Evolutionary conservation across 305 asterid species (phyloP).

Genomic region (Solanum hybrid): DNA sequence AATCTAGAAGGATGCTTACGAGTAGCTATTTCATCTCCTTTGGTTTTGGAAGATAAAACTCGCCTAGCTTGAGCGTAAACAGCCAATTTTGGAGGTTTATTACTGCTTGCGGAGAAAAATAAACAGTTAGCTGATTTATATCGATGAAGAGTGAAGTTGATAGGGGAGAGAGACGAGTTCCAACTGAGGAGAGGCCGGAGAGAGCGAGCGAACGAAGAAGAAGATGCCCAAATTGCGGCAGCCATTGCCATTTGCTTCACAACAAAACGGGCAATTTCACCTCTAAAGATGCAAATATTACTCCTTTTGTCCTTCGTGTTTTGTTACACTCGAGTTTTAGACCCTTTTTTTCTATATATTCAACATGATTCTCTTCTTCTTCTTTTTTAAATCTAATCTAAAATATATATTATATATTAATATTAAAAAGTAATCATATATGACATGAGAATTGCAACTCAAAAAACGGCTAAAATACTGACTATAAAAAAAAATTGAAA

Average conservation of each 20-base stretch:
- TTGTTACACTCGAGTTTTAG: not conserved
- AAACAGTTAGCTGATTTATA: slow-evolving; percentile 11
- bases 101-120: slow-evolving; percentile 10
- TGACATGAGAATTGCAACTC: not conserved
- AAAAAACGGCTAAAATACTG: too few relatives aligned
- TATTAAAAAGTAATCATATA: not conserved
- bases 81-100: slow-evolving; percentile 11
- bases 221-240: slow-evolving; percentile 25
- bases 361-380: not conserved
- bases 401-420: too few relatives aligned
- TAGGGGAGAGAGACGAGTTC: slow-evolving; percentile 2
- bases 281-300: not conserved
- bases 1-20: slow-evolving; percentile 25
- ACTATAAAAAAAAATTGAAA: too few relatives aligned
- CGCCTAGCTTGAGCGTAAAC: slow-evolving; percentile 57
- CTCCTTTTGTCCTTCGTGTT: not conserved
- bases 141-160: not conserved
- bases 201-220: slow-evolving; percentile 18
- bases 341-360: not conserved
- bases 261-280: not conserved
- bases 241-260: slow-evolving; percentile 30
- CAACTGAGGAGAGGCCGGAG: slow-evolving; percentile 27
- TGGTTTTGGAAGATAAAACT: slow-evolving; percentile 29
- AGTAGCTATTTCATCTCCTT: slow-evolving; percentile 38
- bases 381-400: too few relatives aligned